These are phyloP conservation scores for Rhizopogon vulgaris DNA, from an alignment of 768 basidiomycete species.

Conservation along the genomic window DNA sequence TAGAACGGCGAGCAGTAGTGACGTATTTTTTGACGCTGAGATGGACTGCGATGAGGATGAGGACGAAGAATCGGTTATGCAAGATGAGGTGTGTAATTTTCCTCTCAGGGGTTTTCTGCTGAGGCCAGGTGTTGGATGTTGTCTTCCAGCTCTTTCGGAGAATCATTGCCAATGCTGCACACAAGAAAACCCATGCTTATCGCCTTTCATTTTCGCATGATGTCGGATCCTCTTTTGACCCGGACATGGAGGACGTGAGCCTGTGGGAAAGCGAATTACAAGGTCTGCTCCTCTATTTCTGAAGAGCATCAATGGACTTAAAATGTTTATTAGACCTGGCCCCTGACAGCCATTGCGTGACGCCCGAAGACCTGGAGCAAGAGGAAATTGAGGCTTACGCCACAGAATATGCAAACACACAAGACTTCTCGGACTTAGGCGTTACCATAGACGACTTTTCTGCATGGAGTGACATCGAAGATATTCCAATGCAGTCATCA, in stretches of 20 bases:
- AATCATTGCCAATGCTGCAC: conserved; percentile 50
- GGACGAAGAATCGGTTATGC: conserved; percentile 52
- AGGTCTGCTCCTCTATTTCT: conserved; percentile 26
- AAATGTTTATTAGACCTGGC: background rate
- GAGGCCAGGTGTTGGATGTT: background rate
- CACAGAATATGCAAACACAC: conserved; percentile 40
- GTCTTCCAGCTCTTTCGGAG: conserved; percentile 55
- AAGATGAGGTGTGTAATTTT: conserved; percentile 48
- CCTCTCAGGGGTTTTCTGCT: conserved; percentile 5
- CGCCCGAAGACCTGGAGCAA: conserved; percentile 45
- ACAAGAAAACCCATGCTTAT: conserved; percentile 47
- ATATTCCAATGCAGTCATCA: background rate
- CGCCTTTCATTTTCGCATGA: conserved; percentile 59
- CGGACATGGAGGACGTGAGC: conserved; percentile 56
- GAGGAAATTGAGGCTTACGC: conserved; percentile 58
- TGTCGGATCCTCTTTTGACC: conserved; percentile 74
- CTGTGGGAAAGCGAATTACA: conserved; percentile 55
- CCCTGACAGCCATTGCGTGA: conserved; percentile 8
- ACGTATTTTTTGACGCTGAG: conserved; percentile 38
- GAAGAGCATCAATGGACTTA: background rate
- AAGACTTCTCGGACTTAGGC: conserved; percentile 43
- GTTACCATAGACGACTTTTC: conserved; percentile 10
- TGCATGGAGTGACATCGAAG: conserved; percentile 18
- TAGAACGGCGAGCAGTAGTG: conserved; percentile 38
- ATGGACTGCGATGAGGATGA: conserved; percentile 53